Evolutionary conservation across 176 grass and related monocot genomes (phyloP), one percentile per base, ranked within the genome.

Genomic region (Aegilops umbellulata): DNA sequence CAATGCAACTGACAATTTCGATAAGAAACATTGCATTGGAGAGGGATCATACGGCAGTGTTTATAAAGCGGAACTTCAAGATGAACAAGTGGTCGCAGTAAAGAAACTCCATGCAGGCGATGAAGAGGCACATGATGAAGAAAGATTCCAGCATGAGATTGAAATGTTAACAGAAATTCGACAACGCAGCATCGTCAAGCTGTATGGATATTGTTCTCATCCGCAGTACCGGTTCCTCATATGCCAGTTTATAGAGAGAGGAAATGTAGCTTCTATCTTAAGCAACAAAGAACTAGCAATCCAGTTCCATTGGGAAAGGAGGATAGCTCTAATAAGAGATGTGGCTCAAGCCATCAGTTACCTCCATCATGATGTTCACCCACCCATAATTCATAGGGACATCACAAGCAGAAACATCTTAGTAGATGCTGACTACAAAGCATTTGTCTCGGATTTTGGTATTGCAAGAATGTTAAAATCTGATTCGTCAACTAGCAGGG

Each of bases 181-280:
- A 2, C 81, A 83, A 17, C 81, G 68, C 2, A 83, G 69, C 69
- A 83, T 83, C 8, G 68, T 83, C 24, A 80, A 79, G 75, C 6
- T 79, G 2, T 79, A 86, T n/a, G 84, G 84, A 24, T 86, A n/a
- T 86, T 86, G 84, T 51, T 60, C 75, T 3, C 75, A 86, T 60
- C 62, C 31, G 3, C 6, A 2, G 11, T 86, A 44, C 64, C 68
- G 19, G 29, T 86, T 86, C 68, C 64, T 79, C 8, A 64, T 86
- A 8, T 85, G 60, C 24, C 61, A 85, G 24, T 85, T 13, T 19
- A 68, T 85, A 68, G 63, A 85, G 42, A 77, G 62, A 25, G 74
- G 83, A 41, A 78, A 62, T 47, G n/a, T 85, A 51, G 61, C 60
- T 17, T 39, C 30, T 10, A 69, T 39, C 31, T 55, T 85, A 78